These are phyloP conservation scores for Fusarium decemcellulare DNA, from an alignment of 2,329 filamentous ascomycete genomes.

Conservation along the genomic window DNA sequence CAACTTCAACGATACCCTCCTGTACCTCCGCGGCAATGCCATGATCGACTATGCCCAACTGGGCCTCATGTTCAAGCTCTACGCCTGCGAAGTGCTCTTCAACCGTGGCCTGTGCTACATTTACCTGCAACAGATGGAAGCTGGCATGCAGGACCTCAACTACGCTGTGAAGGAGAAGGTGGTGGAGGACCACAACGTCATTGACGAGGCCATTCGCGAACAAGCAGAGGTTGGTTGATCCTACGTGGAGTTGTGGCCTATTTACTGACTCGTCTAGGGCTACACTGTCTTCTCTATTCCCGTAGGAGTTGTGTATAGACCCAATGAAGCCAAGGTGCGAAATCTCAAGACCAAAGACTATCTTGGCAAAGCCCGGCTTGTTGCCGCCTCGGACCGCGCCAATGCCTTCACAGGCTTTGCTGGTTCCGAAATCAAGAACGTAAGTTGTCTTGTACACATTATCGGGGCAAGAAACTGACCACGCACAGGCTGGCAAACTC, in stretches of 20 bases:
- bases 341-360: conserved; percentile 99
- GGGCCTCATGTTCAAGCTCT: conserved; percentile 94
- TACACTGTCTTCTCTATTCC: conserved; percentile 99
- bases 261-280: conserved; percentile 70
- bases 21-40: conserved; percentile 95
- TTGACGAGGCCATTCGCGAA: conserved; percentile 95
- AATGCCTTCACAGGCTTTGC: conserved; percentile 89
- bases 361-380: conserved; percentile 92
- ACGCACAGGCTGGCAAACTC: conserved; percentile 61
- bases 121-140: conserved; percentile 91
- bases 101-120: conserved; percentile 98
- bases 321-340: conserved; percentile 97
- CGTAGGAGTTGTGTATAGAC: conserved; percentile 93
- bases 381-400: conserved; percentile 86
- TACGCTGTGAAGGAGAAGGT: conserved; percentile 97
- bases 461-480: conserved; percentile 27
- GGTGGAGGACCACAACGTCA: conserved; percentile 96
- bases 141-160: conserved; percentile 90
- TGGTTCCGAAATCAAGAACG: conserved; percentile 83
- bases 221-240: conserved; percentile 81
- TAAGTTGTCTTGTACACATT: conserved; percentile 52
- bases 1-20: conserved; percentile 97
- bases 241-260: no score
- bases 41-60: conserved; percentile 98
- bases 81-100: conserved; percentile 97